These are phyloP conservation scores for Kodamaea arcana DNA, from an alignment of 1,139 yeast species.

Conservation along the genomic window DNA sequence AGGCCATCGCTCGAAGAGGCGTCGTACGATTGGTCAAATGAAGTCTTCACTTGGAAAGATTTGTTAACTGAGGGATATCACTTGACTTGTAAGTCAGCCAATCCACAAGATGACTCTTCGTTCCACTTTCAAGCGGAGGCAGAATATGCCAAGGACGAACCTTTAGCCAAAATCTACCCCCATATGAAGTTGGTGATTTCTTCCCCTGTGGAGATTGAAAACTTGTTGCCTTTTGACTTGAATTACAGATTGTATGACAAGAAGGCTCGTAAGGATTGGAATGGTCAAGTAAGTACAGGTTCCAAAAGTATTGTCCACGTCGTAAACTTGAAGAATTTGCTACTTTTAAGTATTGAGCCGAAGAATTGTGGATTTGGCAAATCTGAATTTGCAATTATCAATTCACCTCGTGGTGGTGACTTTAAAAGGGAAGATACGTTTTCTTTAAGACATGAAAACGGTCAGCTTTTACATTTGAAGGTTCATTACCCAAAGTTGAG, in stretches of 20 bases:
- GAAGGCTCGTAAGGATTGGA: constrained; percentile 67
- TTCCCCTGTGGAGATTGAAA: constrained; percentile 85
- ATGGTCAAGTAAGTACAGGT: constrained; percentile 59
- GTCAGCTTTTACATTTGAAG: constrained; percentile 61
- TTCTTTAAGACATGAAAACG: constrained; percentile 51
- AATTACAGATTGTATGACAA: constrained; percentile 76
- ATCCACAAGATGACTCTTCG: constrained; percentile 34
- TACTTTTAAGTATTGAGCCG: constrained; percentile 72
- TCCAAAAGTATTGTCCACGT: constrained; percentile 72
- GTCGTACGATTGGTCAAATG: constrained; percentile 65
- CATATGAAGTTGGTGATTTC: constrained; percentile 75
- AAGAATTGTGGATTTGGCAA: constrained; percentile 57
- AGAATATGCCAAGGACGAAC: constrained; percentile 56
- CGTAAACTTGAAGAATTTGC: constrained; percentile 65
- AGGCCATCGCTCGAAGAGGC: constrained; percentile 52
- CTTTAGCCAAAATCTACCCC: constrained; percentile 74
- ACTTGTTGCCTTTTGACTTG: constrained; percentile 79
- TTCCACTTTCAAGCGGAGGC: constrained; percentile 78
- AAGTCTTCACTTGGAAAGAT: constrained; percentile 61
- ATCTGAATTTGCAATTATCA: constrained; percentile 80
- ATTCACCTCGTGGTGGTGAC: constrained; percentile 51
- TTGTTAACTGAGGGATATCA: constrained; percentile 51
- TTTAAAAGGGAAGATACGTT: constrained; percentile 55
- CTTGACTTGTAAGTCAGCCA: constrained; percentile 53
- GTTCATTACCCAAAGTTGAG: constrained; percentile 54